phyloP scores from a whole-genome alignment of 306 rosid species.

The Trifolium subterraneum region DNA sequence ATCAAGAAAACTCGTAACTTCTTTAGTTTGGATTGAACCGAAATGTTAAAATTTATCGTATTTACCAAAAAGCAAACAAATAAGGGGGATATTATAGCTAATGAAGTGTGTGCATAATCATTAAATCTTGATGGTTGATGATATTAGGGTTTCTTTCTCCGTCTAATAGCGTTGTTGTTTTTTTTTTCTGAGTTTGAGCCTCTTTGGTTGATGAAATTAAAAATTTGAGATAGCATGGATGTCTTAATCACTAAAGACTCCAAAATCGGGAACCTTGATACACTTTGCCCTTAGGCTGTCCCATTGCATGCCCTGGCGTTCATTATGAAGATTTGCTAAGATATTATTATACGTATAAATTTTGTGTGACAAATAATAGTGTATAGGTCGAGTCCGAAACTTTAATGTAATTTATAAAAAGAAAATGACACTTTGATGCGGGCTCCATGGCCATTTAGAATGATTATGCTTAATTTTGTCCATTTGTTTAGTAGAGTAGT shows the following conservation, averaged over 20 bases:
- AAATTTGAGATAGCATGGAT: background rate
- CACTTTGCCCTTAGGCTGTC: slow-evolving; percentile 19
- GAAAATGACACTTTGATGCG: background rate
- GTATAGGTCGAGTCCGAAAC: slow-evolving; percentile 37
- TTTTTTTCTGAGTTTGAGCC: too few relatives aligned
- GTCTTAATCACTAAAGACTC: slow-evolving; percentile 24
- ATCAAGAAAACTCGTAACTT: too few relatives aligned
- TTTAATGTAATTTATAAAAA: slow-evolving; percentile 16
- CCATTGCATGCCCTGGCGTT: background rate
- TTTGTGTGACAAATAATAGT: slow-evolving; percentile 24
- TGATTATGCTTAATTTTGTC: slow-evolving; percentile 24
- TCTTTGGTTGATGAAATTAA: background rate
- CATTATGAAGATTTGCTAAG: slow-evolving; percentile 19
- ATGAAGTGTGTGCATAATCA: too few relatives aligned
- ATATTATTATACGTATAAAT: slow-evolving; percentile 4
- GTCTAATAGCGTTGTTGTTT: too few relatives aligned
- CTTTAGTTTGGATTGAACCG: too few relatives aligned
- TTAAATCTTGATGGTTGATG: too few relatives aligned
- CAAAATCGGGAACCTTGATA: background rate
- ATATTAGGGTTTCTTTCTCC: too few relatives aligned
- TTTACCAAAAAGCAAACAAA: too few relatives aligned
- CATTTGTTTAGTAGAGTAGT: too few relatives aligned
- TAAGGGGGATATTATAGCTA: too few relatives aligned
- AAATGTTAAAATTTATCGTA: too few relatives aligned
- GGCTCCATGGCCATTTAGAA: slow-evolving; percentile 29